Conservation (phyloP, 345 rosid genomes). For the Dimocarpus longan region DNA sequence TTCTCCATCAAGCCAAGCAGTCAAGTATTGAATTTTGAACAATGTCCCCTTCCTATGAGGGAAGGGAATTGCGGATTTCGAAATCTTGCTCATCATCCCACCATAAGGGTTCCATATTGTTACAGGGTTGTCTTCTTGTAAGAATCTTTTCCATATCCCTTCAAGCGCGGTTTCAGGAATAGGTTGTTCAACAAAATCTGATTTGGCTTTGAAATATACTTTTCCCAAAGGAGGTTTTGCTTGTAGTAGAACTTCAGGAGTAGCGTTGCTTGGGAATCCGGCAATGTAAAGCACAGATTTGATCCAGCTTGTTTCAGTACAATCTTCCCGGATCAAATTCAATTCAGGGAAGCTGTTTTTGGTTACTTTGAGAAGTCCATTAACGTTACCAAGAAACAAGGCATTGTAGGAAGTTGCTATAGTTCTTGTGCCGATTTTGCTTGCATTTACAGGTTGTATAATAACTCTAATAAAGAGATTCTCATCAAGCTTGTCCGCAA, state of each 20-base stretch:
- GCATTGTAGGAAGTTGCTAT: constrained; percentile 21
- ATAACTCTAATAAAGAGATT: constrained; percentile 11
- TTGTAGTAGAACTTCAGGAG: constrained; percentile 30
- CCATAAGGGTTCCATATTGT: constrained; percentile 29
- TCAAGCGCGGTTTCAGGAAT: constrained; percentile 28
- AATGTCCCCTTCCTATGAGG: constrained; percentile 27
- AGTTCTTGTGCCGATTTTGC: constrained; percentile 4
- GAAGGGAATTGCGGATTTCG: constrained; percentile 27
- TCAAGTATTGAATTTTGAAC: constrained; percentile 27
- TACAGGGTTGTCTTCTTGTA: constrained; percentile 7
- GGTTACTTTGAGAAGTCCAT: constrained; percentile 24
- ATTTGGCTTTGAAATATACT: constrained; percentile 38
- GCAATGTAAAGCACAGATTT: constrained; percentile 19
- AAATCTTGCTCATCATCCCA: constrained; percentile 28
- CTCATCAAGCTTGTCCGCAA: constrained; percentile 12
- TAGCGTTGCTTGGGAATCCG: constrained; percentile 10
- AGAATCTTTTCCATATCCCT: constrained; percentile 31
- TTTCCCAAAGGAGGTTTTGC: constrained; percentile 18
- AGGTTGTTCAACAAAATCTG: constrained; percentile 34
- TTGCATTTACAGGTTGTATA: neutral
- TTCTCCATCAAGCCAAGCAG: constrained; percentile 17
- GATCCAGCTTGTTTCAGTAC: constrained; percentile 41
- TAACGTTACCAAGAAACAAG: constrained; percentile 2
- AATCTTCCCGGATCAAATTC: constrained; percentile 28
- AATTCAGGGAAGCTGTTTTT: constrained; percentile 32